These are phyloP conservation scores for Annulohypoxylon bovei DNA, from an alignment of 495 filamentous ascomycete species.

Conservation along the genomic window DNA sequence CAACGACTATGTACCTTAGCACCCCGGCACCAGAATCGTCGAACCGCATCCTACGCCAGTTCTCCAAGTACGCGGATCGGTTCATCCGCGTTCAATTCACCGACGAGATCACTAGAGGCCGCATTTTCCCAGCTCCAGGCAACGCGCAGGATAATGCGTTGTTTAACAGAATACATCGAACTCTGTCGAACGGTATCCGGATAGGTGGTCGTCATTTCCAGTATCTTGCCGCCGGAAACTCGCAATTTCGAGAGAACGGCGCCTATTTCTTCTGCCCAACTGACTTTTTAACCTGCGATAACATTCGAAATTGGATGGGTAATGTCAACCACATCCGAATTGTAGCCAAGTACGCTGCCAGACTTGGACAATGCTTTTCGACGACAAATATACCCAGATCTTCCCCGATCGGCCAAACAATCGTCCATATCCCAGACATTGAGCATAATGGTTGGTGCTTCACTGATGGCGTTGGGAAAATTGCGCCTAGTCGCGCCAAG, in stretches of 20 bases:
- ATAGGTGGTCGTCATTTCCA: conserved; percentile 85
- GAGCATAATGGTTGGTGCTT: conserved; percentile 73
- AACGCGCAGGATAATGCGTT: conserved; percentile 70
- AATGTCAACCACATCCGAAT: conserved; percentile 78
- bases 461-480: conserved; percentile 94
- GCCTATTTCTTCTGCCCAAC: conserved; percentile 87
- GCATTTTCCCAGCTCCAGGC: conserved; percentile 58
- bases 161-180: conserved; percentile 76
- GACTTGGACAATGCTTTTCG: conserved; percentile 94
- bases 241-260: conserved; percentile 90
- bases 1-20: conserved; percentile 80
- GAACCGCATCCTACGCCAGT: conserved; percentile 85
- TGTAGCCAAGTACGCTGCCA: conserved; percentile 85
- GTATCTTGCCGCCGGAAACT: conserved; percentile 95
- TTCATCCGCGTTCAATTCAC: conserved; percentile 94
- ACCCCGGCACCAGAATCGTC: conserved; percentile 84
- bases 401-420: conserved; percentile 44
- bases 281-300: conserved; percentile 67
- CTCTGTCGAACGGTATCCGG: conserved; percentile 78
- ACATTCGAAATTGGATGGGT: conserved; percentile 94
- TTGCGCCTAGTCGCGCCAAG: conserved; percentile 78
- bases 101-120: conserved; percentile 72
- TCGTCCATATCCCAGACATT: conserved; percentile 69
- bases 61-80: conserved; percentile 71
- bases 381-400: conserved; percentile 74